Evolutionary conservation across 371 early-diverging fungal species (phyloP).

Genomic region (Mucor indicus): DNA sequence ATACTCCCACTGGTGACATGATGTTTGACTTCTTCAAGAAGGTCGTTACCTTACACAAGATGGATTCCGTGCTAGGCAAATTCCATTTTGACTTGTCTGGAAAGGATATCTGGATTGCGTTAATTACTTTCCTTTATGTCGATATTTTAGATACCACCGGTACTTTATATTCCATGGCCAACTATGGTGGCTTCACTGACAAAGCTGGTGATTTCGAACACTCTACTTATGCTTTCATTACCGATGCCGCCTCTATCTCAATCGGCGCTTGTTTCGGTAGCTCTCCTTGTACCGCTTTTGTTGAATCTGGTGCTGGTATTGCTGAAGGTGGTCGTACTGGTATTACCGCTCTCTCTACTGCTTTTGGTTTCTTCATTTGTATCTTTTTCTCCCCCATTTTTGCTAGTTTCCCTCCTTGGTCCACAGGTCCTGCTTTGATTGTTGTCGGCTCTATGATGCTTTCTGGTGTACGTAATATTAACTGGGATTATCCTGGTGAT

Average conservation of each 20-base stretch:
- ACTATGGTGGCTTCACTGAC: conserved; percentile 74
- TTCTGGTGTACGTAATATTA: conserved; percentile 63
- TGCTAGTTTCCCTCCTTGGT: conserved; percentile 83
- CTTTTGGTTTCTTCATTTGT: conserved; percentile 69
- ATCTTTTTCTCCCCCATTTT: conserved; percentile 83
- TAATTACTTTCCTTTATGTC: conserved; percentile 78
- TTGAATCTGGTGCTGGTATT: conserved; percentile 80
- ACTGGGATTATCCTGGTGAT: conserved; percentile 76
- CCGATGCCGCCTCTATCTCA: conserved; percentile 64
- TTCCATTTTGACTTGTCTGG: conserved; percentile 63
- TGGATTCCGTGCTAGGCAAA: conserved; percentile 53
- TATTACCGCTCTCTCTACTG: conserved; percentile 65
- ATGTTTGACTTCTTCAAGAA: conserved; percentile 71
- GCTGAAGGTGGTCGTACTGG: conserved; percentile 83
- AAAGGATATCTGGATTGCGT: conserved; percentile 72
- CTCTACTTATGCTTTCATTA: conserved; percentile 67
- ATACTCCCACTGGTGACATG: conserved; percentile 58
- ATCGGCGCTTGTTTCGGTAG: conserved; percentile 71
- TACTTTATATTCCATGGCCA: conserved; percentile 76
- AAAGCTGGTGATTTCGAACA: conserved; percentile 76
- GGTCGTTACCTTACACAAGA: conserved; percentile 64
- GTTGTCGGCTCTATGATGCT: conserved; percentile 79
- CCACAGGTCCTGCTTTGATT: conserved; percentile 77
- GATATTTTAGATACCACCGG: conserved; percentile 82
- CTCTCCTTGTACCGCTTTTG: conserved; percentile 73